Base-by-base conservation (phyloP, 345 rosid genomes). In the Eucalyptus lansdowneana region DNA sequence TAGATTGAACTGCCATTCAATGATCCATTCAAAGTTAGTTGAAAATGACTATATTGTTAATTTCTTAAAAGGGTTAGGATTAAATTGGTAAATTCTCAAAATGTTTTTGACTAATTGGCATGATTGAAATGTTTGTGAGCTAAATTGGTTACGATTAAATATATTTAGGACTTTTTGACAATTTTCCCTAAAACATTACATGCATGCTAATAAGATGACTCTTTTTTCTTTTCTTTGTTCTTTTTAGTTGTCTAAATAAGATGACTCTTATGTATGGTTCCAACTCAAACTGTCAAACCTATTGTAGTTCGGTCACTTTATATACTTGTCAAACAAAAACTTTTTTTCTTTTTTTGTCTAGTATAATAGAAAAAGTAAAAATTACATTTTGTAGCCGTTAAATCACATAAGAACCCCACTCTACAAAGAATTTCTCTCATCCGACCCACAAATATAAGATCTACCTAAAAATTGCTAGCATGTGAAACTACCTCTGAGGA, bases 111-210 rank as follows among this genome's bases (percentile, higher is more conserved):
- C 4, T 27, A 60, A 60, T 60, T 12, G 0, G 69, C 34, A 27
- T 29, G 14, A 60, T 60, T 60, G 8, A 60, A 60, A 60, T 13
- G 34, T 60, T 27, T 27, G 7, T 19, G 1, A 13, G 4, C 0
- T 60, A 2, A 60, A 60, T 1, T 60, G 69, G 31, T 29, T 13
- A 1, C 4, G 0, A 0, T 27, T 0, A 0, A 60, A 27, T 25
- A 27, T 6, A 6, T 27, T 60, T 13, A 60, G 4, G 16, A 60
- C 69, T 60, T 12, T 60, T 60, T 60, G 8, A 60, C 69, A 27
- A 27, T 27, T 60, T 60, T 27, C 15, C 67, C 37, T 31, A 14
- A 65, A 65, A 65, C 31, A 62, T 27, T 62, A 62, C 69, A 62
- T 29, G 69, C 69, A n/a, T 14, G 37, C 31, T n/a, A n/a, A 60